A percentile compares a stretch with the other conserved stretches of the same genome.
These are phyloP conservation scores for Globisporangium canariense DNA, from an alignment of 352 stramenopile species.

Conservation along the genomic window DNA sequence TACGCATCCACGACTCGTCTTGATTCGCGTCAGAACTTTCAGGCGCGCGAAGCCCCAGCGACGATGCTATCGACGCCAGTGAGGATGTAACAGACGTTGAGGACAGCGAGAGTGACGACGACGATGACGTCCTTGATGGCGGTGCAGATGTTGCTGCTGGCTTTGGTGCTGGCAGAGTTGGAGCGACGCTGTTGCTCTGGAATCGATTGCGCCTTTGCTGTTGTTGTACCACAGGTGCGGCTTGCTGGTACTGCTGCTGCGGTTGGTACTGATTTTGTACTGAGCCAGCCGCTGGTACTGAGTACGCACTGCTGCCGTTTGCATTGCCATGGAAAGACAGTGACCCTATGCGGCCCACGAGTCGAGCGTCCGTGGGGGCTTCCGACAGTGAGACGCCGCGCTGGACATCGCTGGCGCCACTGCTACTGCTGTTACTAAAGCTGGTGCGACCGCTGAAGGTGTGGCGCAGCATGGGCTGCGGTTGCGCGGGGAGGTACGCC, in stretches of 20 bases:
- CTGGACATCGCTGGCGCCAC: slow-evolving; percentile 7
- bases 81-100: background rate
- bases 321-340: background rate
- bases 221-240: slow-evolving; percentile 7
- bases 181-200: background rate
- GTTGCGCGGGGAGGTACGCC: slow-evolving; percentile 42
- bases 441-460: slow-evolving; percentile 15
- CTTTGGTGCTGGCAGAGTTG: background rate
- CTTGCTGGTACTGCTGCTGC: slow-evolving; percentile 1
- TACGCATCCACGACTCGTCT: slow-evolving; percentile 13
- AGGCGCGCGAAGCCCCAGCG: slow-evolving; percentile 6
- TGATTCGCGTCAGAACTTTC: slow-evolving; percentile 3
- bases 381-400: slow-evolving; percentile 9
- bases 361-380: background rate
- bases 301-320: background rate
- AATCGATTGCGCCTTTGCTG: slow-evolving; percentile 11
- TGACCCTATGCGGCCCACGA: background rate
- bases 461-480: slow-evolving; percentile 13
- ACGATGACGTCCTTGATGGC: background rate
- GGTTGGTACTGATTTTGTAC: background rate
- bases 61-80: slow-evolving; percentile 6
- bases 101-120: slow-evolving; percentile 1
- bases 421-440: slow-evolving; percentile 14
- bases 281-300: background rate
- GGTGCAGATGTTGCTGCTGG: background rate